Evolutionary conservation across 768 basidiomycete species (phyloP).

Genomic region (Pisolithus microcarpus): DNA sequence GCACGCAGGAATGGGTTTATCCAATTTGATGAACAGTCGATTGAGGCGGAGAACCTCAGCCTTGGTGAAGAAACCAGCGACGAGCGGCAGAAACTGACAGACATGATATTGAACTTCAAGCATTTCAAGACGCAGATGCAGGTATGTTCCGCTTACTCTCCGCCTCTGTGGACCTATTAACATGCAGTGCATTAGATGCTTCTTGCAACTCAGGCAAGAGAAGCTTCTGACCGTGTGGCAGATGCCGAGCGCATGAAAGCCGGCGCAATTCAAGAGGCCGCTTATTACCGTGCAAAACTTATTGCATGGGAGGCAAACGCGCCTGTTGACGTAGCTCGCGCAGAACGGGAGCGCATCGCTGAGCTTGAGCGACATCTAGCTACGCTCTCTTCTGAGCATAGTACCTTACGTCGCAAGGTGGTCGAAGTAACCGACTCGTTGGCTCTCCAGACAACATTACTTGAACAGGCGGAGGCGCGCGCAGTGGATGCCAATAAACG

Average conservation of each 20-base stretch:
- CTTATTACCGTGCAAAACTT: conserved; percentile 94
- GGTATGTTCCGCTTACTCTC: conserved; percentile 38
- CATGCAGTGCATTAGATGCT: conserved; percentile 41
- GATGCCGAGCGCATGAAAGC: conserved; percentile 73
- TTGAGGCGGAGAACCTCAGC: conserved; percentile 29
- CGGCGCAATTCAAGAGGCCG: conserved; percentile 86
- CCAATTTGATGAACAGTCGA: conserved; percentile 47
- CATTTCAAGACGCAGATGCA: conserved; percentile 82
- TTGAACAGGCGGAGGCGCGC: conserved; percentile 73
- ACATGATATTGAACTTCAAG: conserved; percentile 78
- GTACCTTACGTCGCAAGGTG: conserved; percentile 61
- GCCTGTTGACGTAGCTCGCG: conserved; percentile 53
- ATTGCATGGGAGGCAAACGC: conserved; percentile 71
- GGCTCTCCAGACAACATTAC: conserved; percentile 69
- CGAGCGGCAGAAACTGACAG: conserved; percentile 49
- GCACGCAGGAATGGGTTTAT: conserved; percentile 78
- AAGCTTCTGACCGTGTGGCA: conserved; percentile 67
- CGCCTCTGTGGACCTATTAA: conserved; percentile 6
- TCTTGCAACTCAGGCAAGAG: conserved; percentile 67
- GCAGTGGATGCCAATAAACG: conserved; percentile 68
- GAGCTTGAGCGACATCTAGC: conserved; percentile 71
- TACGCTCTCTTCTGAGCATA: conserved; percentile 53
- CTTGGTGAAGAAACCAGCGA: conserved; percentile 28
- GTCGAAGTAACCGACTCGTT: conserved; percentile 66
- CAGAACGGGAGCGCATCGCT: conserved; percentile 71